phyloP scores from a whole-genome alignment of 768 basidiomycete genomes.

The Austroboletus festivus region DNA sequence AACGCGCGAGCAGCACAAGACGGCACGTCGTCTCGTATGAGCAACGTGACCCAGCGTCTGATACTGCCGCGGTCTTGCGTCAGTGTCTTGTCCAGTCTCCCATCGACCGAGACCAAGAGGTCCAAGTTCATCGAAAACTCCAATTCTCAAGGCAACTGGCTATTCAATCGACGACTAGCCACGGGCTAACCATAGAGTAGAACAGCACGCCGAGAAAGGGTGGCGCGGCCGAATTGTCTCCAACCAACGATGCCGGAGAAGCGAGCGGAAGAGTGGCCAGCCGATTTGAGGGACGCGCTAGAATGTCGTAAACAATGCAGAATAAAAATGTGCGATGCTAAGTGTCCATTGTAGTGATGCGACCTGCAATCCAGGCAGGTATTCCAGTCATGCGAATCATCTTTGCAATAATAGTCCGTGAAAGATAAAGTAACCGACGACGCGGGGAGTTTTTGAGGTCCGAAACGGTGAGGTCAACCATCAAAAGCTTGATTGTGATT shows the following conservation, averaged over 20 bases:
- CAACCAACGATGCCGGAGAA: conserved; percentile 16
- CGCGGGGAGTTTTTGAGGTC: conserved; percentile 25
- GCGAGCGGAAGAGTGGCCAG: conserved; percentile 15
- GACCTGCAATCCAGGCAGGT: conserved; percentile 58
- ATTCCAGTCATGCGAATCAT: conserved; percentile 42
- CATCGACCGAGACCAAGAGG: conserved; percentile 50
- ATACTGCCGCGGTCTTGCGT: conserved; percentile 69
- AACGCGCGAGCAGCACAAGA: conserved; percentile 51
- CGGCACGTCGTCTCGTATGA: conserved; percentile 48
- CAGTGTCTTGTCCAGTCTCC: conserved; percentile 52
- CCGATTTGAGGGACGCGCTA: conserved; percentile 21
- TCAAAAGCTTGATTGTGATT: conserved; percentile 44
- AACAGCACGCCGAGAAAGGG: conserved; percentile 31
- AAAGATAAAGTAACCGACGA: conserved; percentile 38
- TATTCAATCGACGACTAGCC: conserved; percentile 34
- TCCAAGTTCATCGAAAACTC: conserved; percentile 50
- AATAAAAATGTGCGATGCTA: conserved; percentile 27
- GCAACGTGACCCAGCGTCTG: conserved; percentile 51
- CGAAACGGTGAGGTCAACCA: conserved; percentile 26
- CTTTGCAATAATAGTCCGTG: conserved; percentile 37
- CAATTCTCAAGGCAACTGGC: conserved; percentile 22
- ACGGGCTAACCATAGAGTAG: conserved; percentile 38
- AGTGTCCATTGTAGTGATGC: conserved; percentile 51
- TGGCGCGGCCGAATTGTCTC: conserved; percentile 55
- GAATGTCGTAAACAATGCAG: conserved; percentile 21